Conservation (phyloP, 163 green algal species). For the Scenedesmus sp. region DNA sequence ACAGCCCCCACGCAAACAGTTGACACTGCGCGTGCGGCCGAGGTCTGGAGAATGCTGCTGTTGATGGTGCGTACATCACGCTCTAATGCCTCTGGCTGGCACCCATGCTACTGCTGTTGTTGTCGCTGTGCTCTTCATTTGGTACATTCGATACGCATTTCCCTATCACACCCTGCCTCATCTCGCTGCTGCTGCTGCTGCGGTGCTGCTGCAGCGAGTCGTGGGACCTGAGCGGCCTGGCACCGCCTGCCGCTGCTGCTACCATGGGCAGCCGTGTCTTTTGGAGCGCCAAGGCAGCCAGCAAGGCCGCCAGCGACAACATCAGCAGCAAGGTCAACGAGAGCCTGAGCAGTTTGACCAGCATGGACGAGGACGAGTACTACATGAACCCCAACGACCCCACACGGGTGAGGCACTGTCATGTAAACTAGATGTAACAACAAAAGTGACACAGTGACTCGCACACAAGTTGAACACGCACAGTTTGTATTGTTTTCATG, state of each 20-base stretch:
- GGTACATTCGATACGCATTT: too few species aligned
- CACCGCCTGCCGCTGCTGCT: slow-evolving; percentile 57
- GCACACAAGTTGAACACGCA: too few species aligned
- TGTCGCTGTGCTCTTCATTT: neutral
- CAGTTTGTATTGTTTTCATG: neutral
- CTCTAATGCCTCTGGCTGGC: neutral
- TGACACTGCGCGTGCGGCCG: too few species aligned
- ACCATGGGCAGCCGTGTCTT: slow-evolving; percentile 52
- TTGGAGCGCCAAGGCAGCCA: slow-evolving; percentile 61
- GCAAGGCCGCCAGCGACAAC: slow-evolving; percentile 49
- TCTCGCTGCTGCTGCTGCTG: neutral
- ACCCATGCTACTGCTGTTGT: neutral
- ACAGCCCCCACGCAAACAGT: too few species aligned
- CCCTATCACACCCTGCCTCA: neutral
- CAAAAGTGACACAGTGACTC: neutral
- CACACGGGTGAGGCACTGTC: slow-evolving; percentile 52
- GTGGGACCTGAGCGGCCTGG: slow-evolving; percentile 67
- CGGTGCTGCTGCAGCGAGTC: slow-evolving; percentile 58
- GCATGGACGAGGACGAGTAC: slow-evolving; percentile 49
- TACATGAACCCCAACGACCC: slow-evolving; percentile 69
- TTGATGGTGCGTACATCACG: neutral
- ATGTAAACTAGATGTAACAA: neutral
- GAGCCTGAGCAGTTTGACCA: slow-evolving; percentile 42
- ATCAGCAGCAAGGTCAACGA: slow-evolving; percentile 53
- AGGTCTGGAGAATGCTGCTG: neutral